phyloP scores from a whole-genome alignment of 2,329 filamentous ascomycete species.

The Pyricularia sp. region DNA sequence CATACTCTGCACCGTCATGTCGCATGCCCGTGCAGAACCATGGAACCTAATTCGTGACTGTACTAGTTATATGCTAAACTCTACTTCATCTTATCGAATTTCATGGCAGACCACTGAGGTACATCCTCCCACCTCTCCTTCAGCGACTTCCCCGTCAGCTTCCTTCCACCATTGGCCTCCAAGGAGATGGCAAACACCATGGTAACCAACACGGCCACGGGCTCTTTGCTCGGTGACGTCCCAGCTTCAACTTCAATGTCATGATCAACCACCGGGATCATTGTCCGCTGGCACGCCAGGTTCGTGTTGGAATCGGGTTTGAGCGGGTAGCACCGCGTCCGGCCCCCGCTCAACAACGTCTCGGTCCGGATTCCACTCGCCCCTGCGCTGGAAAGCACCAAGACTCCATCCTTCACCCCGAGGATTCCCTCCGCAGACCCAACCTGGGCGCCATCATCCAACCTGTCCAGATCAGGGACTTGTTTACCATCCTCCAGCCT shows the following conservation, averaged over 20 bases:
- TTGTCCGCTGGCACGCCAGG: conserved; percentile 15
- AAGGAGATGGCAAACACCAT: conserved; percentile 1
- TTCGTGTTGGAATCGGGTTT: conserved; percentile 23
- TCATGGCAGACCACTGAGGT: not conserved
- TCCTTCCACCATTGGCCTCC: not conserved
- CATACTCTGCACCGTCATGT: too few relatives aligned
- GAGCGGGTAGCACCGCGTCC: conserved; percentile 6
- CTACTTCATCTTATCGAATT: not conserved
- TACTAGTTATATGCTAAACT: too few relatives aligned
- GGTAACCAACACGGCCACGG: not conserved
- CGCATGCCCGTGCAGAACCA: too few relatives aligned
- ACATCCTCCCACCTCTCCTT: not conserved
- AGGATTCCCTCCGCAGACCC: not conserved
- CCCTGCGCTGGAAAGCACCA: not conserved
- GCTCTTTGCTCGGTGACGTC: not conserved
- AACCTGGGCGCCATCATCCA: not conserved
- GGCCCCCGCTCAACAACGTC: not conserved
- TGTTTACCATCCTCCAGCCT: not conserved
- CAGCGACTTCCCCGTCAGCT: not conserved
- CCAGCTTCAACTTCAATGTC: not conserved
- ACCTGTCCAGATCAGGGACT: not conserved
- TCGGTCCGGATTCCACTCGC: not conserved
- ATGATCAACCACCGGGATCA: conserved; percentile 13
- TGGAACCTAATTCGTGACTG: too few relatives aligned
- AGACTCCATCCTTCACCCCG: not conserved